These are phyloP conservation scores for Epicoccum sorghinum DNA, from an alignment of 2,329 filamentous ascomycete genomes.

Conservation along the genomic window DNA sequence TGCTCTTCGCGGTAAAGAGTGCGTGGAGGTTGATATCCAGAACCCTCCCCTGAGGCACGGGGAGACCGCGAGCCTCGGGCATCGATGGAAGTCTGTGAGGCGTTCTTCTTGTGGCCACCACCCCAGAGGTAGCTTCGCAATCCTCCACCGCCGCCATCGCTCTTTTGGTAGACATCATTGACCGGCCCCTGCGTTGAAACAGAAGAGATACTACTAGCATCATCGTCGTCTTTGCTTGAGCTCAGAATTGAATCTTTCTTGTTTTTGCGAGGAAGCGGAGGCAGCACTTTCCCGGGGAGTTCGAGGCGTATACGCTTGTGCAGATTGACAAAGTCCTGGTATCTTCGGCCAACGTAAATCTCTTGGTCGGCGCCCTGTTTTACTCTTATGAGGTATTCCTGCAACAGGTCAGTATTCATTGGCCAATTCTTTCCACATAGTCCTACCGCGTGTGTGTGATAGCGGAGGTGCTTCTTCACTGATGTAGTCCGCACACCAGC, in stretches of 20 bases:
- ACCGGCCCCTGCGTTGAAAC: constrained; percentile 69
- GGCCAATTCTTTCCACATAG: too few relatives aligned
- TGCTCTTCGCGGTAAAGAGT: constrained; percentile 86
- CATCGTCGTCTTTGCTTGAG: constrained; percentile 66
- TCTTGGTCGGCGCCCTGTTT: constrained; percentile 78
- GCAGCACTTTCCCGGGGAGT: constrained; percentile 87
- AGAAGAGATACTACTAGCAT: constrained; percentile 81
- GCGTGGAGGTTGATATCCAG: constrained; percentile 50
- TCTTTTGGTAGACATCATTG: constrained; percentile 44
- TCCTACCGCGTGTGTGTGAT: constrained; percentile 88
- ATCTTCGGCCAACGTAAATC: constrained; percentile 80
- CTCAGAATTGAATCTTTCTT: constrained; percentile 72
- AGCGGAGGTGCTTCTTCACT: constrained; percentile 82
- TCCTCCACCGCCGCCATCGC: constrained; percentile 47
- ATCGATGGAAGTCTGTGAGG: constrained; percentile 48
- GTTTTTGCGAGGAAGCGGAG: constrained; percentile 89
- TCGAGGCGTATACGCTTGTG: constrained; percentile 82
- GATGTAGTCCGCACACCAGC: constrained; percentile 82
- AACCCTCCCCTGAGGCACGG: constrained; percentile 41
- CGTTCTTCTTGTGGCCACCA: constrained; percentile 49
- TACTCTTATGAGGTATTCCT: constrained; percentile 90
- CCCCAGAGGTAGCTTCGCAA: constrained; percentile 53
- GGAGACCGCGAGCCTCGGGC: constrained; percentile 33
- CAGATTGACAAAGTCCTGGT: constrained; percentile 83
- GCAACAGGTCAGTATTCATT: not conserved